Percentiles rank a stretch among this genome's conserved stretches.
Conservation (phyloP, 2,329 filamentous ascomycete genomes). For the Botrytis medusae region DNA sequence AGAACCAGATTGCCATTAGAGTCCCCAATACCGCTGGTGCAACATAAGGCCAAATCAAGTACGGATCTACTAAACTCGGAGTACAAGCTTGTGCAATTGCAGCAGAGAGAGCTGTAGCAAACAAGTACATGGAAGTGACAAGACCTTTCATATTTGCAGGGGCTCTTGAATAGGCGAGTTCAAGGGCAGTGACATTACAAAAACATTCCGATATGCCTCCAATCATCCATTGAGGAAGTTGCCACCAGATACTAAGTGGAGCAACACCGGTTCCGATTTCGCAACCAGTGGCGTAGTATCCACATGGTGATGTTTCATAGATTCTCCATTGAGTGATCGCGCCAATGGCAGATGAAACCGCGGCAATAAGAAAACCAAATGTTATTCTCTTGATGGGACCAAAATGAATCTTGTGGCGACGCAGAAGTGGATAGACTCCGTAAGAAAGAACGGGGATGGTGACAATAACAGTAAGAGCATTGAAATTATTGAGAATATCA, state of each 20-base stretch:
- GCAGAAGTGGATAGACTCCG: slow-evolving; percentile 66
- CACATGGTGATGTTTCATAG: slow-evolving; percentile 62
- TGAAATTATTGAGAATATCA: slow-evolving; percentile 73
- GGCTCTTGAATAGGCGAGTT: slow-evolving; percentile 75
- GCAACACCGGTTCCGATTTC: slow-evolving; percentile 28
- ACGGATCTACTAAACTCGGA: slow-evolving; percentile 52
- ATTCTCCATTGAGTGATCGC: slow-evolving; percentile 60
- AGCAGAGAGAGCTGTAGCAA: slow-evolving; percentile 61
- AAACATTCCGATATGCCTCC: slow-evolving; percentile 58
- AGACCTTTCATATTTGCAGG: slow-evolving; percentile 78
- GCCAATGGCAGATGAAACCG: slow-evolving; percentile 57
- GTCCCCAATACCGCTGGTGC: slow-evolving; percentile 61
- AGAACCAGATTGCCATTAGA: slow-evolving; percentile 62
- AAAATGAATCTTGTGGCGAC: slow-evolving; percentile 62
- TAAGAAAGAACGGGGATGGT: slow-evolving; percentile 70
- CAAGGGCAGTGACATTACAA: slow-evolving; percentile 60
- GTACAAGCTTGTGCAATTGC: slow-evolving; percentile 29
- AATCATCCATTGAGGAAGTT: slow-evolving; percentile 45
- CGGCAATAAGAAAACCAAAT: slow-evolving; percentile 64
- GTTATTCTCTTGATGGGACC: slow-evolving; percentile 75
- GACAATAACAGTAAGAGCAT: slow-evolving; percentile 72
- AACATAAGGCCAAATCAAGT: slow-evolving; percentile 70
- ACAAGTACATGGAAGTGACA: slow-evolving; percentile 66
- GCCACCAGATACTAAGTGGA: slow-evolving; percentile 36
- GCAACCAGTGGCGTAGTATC: slow-evolving; percentile 42